A percentile compares a stretch with the other conserved stretches of the same genome.
Evolutionary conservation across 148 eudicot species (phyloP).

Genomic region (Bassia scoparia): DNA sequence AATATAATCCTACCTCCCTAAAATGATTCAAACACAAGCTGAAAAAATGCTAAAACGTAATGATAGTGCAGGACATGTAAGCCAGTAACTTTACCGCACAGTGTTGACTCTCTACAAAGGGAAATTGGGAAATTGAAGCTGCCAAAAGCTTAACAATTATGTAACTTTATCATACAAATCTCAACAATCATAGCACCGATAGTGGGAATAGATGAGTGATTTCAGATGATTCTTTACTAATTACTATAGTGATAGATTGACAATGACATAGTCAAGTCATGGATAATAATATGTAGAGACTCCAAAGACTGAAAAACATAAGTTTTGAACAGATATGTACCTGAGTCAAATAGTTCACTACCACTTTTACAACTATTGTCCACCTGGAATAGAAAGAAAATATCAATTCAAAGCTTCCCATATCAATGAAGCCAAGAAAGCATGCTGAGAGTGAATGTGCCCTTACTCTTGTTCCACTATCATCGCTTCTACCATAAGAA

Average conservation of each 20-base stretch:
- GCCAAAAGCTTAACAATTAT: not conserved
- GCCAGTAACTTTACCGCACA: not conserved
- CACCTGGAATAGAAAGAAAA: conserved; percentile 28
- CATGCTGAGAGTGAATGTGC: not conserved
- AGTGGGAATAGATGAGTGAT: not conserved
- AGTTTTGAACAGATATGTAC: conserved; percentile 20
- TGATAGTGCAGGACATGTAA: no score
- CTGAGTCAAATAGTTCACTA: conserved; percentile 35
- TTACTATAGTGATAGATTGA: not conserved
- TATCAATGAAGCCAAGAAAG: conserved; percentile 7
- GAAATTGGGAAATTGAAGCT: not conserved
- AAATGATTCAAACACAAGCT: no score
- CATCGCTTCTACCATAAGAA: conserved; percentile 44
- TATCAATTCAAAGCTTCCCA: conserved; percentile 1
- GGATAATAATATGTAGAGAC: not conserved
- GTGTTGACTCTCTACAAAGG: not conserved
- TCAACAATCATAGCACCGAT: not conserved
- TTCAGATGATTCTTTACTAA: conserved; percentile 1
- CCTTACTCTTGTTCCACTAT: conserved; percentile 46
- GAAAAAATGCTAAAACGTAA: no score
- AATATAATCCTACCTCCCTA: no score
- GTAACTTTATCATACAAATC: not conserved
- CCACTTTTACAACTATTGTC: conserved; percentile 33
- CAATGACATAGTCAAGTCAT: not conserved
- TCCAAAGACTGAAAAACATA: not conserved